Evolutionary conservation across 1,284 basidiomycete genomes (phyloP).

Genomic region (Marasmius tenuissimus): DNA sequence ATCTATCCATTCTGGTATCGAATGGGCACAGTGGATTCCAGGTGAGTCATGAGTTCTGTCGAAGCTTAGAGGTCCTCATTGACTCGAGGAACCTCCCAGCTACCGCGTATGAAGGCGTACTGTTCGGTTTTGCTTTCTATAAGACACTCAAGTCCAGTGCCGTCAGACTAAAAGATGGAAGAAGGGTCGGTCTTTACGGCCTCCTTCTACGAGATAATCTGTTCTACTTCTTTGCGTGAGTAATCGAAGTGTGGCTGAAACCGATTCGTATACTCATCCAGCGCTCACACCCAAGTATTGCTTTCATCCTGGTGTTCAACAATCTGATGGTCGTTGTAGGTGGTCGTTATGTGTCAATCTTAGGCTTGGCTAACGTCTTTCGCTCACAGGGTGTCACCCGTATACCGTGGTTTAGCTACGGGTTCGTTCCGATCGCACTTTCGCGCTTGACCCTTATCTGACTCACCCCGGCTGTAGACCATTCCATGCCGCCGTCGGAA

Average conservation of each 20-base stretch:
- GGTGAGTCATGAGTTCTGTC: slow-evolving; percentile 13
- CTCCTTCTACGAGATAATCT: slow-evolving; percentile 38
- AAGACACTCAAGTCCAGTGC: slow-evolving; percentile 28
- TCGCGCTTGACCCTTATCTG: no score
- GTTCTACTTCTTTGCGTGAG: slow-evolving; percentile 39
- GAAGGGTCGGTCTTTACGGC: slow-evolving; percentile 24
- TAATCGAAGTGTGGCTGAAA: neutral
- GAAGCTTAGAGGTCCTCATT: neutral
- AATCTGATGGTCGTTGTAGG: slow-evolving; percentile 46
- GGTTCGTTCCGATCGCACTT: slow-evolving; percentile 23
- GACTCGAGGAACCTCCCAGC: slow-evolving; percentile 18
- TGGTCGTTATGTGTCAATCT: neutral
- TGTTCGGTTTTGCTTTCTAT: slow-evolving; percentile 39
- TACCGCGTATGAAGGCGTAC: slow-evolving; percentile 36
- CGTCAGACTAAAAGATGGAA: slow-evolving; percentile 18
- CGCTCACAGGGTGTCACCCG: slow-evolving; percentile 34
- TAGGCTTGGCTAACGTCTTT: neutral
- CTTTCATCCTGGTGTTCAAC: slow-evolving; percentile 37
- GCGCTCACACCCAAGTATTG: slow-evolving; percentile 20
- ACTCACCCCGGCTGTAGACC: slow-evolving; percentile 27
- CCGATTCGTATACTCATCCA: neutral
- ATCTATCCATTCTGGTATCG: slow-evolving; percentile 40
- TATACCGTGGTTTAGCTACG: slow-evolving; percentile 50
- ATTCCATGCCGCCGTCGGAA: slow-evolving; percentile 48
- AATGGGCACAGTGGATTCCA: slow-evolving; percentile 45